Conservation (phyloP, 257 asterid genomes). For the Gardenia jasminoides region DNA sequence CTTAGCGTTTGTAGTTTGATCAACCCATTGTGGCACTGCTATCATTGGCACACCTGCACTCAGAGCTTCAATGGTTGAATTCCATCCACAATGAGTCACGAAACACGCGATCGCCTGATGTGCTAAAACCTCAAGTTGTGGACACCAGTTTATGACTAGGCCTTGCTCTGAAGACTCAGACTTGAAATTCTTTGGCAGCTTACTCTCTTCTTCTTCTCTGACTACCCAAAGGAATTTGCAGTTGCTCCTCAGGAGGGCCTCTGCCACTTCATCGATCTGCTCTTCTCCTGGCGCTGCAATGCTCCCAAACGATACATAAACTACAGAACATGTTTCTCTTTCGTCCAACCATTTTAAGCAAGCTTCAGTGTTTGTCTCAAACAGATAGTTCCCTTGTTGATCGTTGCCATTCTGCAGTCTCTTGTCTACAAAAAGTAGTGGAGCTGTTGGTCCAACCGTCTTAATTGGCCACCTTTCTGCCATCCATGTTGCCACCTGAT, state of each 20-base stretch:
- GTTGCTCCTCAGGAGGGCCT: slow-evolving; percentile 15
- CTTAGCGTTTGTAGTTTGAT: slow-evolving; percentile 30
- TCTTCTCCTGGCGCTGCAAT: slow-evolving; percentile 12
- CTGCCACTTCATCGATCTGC: slow-evolving; percentile 30
- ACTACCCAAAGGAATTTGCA: slow-evolving; percentile 33
- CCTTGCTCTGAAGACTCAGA: slow-evolving; percentile 14
- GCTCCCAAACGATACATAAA: slow-evolving; percentile 33
- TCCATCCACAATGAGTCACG: slow-evolving; percentile 34
- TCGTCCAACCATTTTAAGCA: slow-evolving; percentile 21
- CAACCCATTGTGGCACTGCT: slow-evolving; percentile 20
- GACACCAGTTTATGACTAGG: slow-evolving; percentile 29
- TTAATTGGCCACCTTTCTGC: slow-evolving; percentile 25
- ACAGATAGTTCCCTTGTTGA: slow-evolving; percentile 11
- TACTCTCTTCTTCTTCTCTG: slow-evolving; percentile 22
- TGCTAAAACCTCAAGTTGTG: slow-evolving; percentile 31
- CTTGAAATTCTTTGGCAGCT: slow-evolving; percentile 27
- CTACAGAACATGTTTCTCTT: slow-evolving; percentile 23
- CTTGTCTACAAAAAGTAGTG: background rate
- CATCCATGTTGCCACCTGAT: slow-evolving; percentile 27
- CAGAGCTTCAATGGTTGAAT: slow-evolving; percentile 18
- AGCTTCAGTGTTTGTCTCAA: slow-evolving; percentile 19
- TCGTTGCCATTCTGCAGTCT: background rate
- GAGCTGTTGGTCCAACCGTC: slow-evolving; percentile 32
- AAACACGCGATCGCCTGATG: slow-evolving; percentile 29
- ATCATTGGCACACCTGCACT: slow-evolving; percentile 28